These are phyloP conservation scores for Malassezia dermatis DNA, from an alignment of 1,284 basidiomycete species.

Conservation along the genomic window DNA sequence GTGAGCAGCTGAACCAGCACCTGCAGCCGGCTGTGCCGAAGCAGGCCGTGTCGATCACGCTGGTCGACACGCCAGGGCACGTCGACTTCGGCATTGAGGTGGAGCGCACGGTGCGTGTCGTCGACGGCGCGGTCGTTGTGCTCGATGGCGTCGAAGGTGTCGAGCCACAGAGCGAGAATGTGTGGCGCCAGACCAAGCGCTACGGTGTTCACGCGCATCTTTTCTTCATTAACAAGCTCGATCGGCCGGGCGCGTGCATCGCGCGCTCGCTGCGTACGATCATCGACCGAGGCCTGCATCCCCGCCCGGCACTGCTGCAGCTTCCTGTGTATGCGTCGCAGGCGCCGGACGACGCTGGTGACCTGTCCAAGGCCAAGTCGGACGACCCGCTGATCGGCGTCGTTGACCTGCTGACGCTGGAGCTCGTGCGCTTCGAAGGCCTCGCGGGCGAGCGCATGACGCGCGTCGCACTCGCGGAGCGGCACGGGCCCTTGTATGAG, in stretches of 20 bases:
- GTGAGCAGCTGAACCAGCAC: not conserved
- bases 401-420: slow-evolving; percentile 34
- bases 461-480: slow-evolving; percentile 12
- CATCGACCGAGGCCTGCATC: slow-evolving; percentile 60
- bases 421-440: slow-evolving; percentile 26
- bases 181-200: slow-evolving; percentile 75
- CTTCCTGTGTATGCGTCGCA: slow-evolving; percentile 61
- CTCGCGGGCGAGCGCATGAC: slow-evolving; percentile 31
- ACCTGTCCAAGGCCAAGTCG: slow-evolving; percentile 56
- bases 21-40: not conserved
- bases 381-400: slow-evolving; percentile 61
- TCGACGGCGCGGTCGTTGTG: slow-evolving; percentile 76
- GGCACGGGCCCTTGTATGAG: slow-evolving; percentile 52
- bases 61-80: slow-evolving; percentile 82
- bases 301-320: slow-evolving; percentile 61
- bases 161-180: slow-evolving; percentile 75
- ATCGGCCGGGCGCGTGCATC: slow-evolving; percentile 70
- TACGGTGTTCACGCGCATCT: slow-evolving; percentile 64
- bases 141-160: slow-evolving; percentile 84
- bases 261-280: slow-evolving; percentile 61
- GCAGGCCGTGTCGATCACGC: slow-evolving; percentile 58
- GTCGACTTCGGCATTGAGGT: slow-evolving; percentile 92
- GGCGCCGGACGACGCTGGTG: slow-evolving; percentile 57
- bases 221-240: slow-evolving; percentile 77
- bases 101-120: slow-evolving; percentile 75